A percentile compares a stretch with the other conserved stretches of the same genome.
Evolutionary conservation across 345 rosid species (phyloP).

Genomic region (Lumnitzera littorea): DNA sequence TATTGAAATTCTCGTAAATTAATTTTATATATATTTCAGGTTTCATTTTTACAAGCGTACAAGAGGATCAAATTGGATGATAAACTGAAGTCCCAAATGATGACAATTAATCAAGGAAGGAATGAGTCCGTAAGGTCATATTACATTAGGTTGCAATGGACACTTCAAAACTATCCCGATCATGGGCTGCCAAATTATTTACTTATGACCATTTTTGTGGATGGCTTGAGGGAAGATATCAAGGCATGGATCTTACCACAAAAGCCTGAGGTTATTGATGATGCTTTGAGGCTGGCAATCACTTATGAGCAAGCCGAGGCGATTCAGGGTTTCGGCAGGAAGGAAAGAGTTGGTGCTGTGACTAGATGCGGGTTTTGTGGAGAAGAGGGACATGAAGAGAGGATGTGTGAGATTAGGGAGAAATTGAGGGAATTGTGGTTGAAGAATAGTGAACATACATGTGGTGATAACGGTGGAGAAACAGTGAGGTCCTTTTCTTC

Average conservation of each 20-base stretch:
- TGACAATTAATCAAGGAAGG: slow-evolving; percentile 17
- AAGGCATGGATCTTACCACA: slow-evolving; percentile 22
- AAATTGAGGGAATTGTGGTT: slow-evolving; percentile 21
- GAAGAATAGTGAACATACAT: neutral
- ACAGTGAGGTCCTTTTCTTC: neutral
- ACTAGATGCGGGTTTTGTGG: slow-evolving; percentile 22
- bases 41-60: slow-evolving; percentile 28
- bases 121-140: slow-evolving; percentile 28
- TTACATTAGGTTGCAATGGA: slow-evolving; percentile 31
- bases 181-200: slow-evolving; percentile 18
- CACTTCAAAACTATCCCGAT: slow-evolving; percentile 22
- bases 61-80: slow-evolving; percentile 10
- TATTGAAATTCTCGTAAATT: too few species aligned
- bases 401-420: slow-evolving; percentile 12
- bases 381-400: slow-evolving; percentile 21
- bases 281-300: slow-evolving; percentile 28
- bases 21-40: too few species aligned
- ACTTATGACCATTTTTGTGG: slow-evolving; percentile 21
- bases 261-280: slow-evolving; percentile 18
- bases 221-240: slow-evolving; percentile 21
- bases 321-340: neutral
- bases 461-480: neutral
- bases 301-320: slow-evolving; percentile 16
- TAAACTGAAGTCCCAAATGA: slow-evolving; percentile 16
- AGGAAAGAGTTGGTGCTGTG: slow-evolving; percentile 1